Base-by-base conservation (phyloP, 1,139 yeast species). In the Geotrichum restrictum region DNA sequence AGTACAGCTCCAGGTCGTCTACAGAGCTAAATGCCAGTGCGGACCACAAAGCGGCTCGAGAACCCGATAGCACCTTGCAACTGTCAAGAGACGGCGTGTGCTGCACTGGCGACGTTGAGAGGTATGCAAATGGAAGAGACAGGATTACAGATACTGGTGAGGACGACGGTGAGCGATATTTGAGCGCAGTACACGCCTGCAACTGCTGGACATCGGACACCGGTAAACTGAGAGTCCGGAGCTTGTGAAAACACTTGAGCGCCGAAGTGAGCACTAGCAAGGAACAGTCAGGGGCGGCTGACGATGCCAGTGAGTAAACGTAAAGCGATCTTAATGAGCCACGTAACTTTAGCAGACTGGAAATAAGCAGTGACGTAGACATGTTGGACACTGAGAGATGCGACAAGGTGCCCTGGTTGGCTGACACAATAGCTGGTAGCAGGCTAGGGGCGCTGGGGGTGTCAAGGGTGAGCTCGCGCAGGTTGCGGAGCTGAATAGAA, bases 1-100 rank as follows among this genome's bases (percentile, higher is more conserved):
- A 27, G 22, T 42, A 49, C 32, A 49, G 31, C 24, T 49, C 52
- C 34, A 43, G 38, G 37, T 49, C 52, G 32, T 49, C 52, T 13
- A 42, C 45, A 10, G 31, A 33, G 37, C 42, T 36, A 22, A 49
- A 49, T 2, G 40, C 37, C 18, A 33, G 14, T 13, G 19, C 18
- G 18, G 37, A 32, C 34, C 48, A 45, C 32, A 45, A 19, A 8
- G 41, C 40, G 19, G 40, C 31, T 6, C 39, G 48, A 14, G 32
- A 13, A 18, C 6, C 16, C 13, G 32, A 14, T 16, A 40, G 21
- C 34, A 31, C n/a, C 11, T 13, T 2, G 29, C 29, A 5, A 5
- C 8, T 24, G 29, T 24, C 5, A 24, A 34, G 38, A 11, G 18
- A 16, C 19, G 5, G 38, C 8, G n/a, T n/a, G n/a, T 24, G 29